Evolutionary conservation across 148 eudicot genomes (phyloP).

Genomic region (Nepenthes mirabilis): DNA sequence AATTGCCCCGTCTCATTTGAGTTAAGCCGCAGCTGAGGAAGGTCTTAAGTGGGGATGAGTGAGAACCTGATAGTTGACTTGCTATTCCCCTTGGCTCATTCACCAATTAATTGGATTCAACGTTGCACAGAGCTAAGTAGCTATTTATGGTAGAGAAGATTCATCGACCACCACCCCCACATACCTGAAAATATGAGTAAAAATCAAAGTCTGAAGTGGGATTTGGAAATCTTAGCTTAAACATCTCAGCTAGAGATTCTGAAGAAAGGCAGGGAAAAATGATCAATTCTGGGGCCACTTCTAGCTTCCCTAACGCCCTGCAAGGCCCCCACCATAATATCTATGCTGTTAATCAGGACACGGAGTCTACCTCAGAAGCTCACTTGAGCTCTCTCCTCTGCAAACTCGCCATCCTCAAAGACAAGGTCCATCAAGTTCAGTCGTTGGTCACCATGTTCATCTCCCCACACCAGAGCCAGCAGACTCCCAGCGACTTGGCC

Average conservation of each 20-base stretch:
- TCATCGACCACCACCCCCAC: background rate
- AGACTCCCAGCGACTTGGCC: constrained; percentile 4
- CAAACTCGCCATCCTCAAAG: background rate
- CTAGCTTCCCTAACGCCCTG: background rate
- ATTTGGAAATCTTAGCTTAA: background rate
- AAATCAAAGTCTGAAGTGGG: background rate
- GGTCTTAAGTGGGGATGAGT: background rate
- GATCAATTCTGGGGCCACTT: constrained; percentile 1
- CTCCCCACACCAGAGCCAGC: background rate
- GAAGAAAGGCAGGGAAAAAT: background rate
- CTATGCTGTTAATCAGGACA: background rate
- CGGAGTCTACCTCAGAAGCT: background rate
- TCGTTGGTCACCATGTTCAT: background rate
- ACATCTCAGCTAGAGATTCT: background rate
- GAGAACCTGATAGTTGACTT: background rate
- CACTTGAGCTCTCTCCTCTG: background rate
- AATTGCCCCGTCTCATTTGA: background rate
- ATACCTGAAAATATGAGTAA: background rate
- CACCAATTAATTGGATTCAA: background rate
- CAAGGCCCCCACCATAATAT: background rate
- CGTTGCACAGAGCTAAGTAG: background rate
- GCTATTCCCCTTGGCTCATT: background rate
- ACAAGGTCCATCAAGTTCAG: constrained; percentile 1
- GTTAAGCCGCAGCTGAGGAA: background rate
- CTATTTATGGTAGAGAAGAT: too few relatives aligned